Conservation (phyloP, 345 rosid genomes). For the Tarenaya hassleriana region DNA sequence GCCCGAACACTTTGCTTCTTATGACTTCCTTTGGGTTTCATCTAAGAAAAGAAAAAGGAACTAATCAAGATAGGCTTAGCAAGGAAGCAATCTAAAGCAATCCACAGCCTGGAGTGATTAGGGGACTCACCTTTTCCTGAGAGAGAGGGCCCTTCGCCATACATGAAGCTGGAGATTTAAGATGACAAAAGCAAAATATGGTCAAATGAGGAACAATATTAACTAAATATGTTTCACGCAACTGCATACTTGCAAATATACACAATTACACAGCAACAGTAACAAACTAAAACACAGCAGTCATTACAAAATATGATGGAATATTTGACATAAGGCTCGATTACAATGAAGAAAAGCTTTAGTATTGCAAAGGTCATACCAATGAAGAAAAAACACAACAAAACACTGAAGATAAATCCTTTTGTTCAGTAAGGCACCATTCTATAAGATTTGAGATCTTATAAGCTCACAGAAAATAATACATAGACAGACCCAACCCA, state of each 20-base stretch:
- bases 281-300: conserved; percentile 11
- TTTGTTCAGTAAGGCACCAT: not conserved
- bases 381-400: not conserved
- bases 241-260: not conserved
- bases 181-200: conserved; percentile 13
- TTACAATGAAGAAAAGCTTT: conserved; percentile 4
- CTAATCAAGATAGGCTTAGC: conserved; percentile 11
- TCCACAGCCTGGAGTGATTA: conserved; percentile 5
- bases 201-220: conserved; percentile 12
- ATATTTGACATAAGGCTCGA: conserved; percentile 11
- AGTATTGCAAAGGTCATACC: not conserved
- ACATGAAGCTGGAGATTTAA: conserved; percentile 38
- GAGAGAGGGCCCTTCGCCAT: conserved; percentile 34
- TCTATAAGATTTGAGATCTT: not conserved
- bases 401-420: too few relatives aligned
- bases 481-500: not conserved
- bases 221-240: not conserved
- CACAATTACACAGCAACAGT: conserved; percentile 7
- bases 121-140: conserved; percentile 46
- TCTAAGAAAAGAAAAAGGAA: conserved; percentile 27
- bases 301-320: conserved; percentile 7
- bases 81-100: not conserved
- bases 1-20: conserved; percentile 42
- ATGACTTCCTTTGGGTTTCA: conserved; percentile 39
- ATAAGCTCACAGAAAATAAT: not conserved